A percentile compares a stretch with the other conserved stretches of the same genome.
phyloP scores from a whole-genome alignment of 2,329 filamentous ascomycete genomes.

The Ascochyta rabiei region DNA sequence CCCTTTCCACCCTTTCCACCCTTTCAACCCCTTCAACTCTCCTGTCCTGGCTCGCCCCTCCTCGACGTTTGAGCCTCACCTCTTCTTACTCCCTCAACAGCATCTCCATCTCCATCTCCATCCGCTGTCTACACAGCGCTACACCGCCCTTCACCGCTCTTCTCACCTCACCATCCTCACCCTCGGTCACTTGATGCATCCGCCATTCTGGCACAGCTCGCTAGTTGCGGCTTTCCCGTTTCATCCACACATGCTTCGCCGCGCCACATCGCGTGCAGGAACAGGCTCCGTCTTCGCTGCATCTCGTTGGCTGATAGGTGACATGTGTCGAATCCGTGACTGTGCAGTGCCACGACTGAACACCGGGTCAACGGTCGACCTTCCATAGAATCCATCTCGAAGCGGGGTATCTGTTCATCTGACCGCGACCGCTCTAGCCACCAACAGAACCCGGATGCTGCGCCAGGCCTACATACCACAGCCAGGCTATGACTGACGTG shows the following conservation, averaged over 20 bases:
- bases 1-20: too few relatives aligned
- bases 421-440: slow-evolving; percentile 3
- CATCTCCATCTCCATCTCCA: neutral
- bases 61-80: slow-evolving; percentile 1
- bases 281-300: slow-evolving; percentile 20
- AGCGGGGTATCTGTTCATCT: slow-evolving; percentile 9
- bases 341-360: neutral
- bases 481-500: neutral
- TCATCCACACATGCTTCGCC: slow-evolving; percentile 25
- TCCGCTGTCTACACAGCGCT: neutral
- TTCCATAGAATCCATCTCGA: slow-evolving; percentile 3
- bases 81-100: slow-evolving; percentile 2
- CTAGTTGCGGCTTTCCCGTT: slow-evolving; percentile 26
- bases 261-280: slow-evolving; percentile 30
- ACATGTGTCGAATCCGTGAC: slow-evolving; percentile 17
- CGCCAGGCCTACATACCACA: neutral
- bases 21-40: too few relatives aligned
- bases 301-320: slow-evolving; percentile 25
- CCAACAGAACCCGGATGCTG: slow-evolving; percentile 8
- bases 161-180: slow-evolving; percentile 4
- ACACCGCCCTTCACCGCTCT: slow-evolving; percentile 7
- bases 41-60: neutral
- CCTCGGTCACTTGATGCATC: slow-evolving; percentile 41
- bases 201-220: slow-evolving; percentile 18
- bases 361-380: slow-evolving; percentile 2